Conservation (phyloP, 164 flowering plant genomes). For the Piper betle region DNA sequence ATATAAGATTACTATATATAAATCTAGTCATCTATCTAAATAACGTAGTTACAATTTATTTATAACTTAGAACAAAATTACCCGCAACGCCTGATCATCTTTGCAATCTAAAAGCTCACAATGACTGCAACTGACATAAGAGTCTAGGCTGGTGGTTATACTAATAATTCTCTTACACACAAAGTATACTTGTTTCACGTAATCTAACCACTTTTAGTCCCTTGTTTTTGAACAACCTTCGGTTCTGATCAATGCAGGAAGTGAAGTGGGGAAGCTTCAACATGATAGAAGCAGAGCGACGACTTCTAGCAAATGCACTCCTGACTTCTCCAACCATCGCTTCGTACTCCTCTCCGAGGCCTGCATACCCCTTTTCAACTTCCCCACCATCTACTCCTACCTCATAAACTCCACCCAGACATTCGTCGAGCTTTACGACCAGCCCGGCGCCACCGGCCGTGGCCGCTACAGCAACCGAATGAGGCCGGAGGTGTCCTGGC, state of each 20-base stretch:
- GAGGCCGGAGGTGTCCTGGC: conserved; percentile 26
- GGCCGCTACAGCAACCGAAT: conserved; percentile 43
- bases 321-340: conserved; percentile 62
- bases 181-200: too few relatives aligned
- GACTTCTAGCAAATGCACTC: conserved; percentile 63
- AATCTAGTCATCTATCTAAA: too few relatives aligned
- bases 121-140: too few relatives aligned
- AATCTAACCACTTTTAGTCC: too few relatives aligned
- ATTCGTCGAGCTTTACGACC: conserved; percentile 39
- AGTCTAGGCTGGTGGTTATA: too few relatives aligned
- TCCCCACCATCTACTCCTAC: conserved; percentile 50
- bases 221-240: too few relatives aligned
- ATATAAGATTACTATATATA: too few relatives aligned
- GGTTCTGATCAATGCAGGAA: conserved; percentile 23
- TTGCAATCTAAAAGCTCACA: too few relatives aligned
- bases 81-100: too few relatives aligned
- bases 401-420: conserved; percentile 37
- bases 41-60: too few relatives aligned
- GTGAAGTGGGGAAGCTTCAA: conserved; percentile 60
- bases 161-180: too few relatives aligned
- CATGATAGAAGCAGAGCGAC: conserved; percentile 71
- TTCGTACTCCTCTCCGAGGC: conserved; percentile 76
- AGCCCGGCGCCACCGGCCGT: conserved; percentile 37
- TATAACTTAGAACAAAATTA: too few relatives aligned
- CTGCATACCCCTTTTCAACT: conserved; percentile 76